Base-by-base conservation (phyloP, 257 asterid species). In the Marsdenia floribunda region DNA sequence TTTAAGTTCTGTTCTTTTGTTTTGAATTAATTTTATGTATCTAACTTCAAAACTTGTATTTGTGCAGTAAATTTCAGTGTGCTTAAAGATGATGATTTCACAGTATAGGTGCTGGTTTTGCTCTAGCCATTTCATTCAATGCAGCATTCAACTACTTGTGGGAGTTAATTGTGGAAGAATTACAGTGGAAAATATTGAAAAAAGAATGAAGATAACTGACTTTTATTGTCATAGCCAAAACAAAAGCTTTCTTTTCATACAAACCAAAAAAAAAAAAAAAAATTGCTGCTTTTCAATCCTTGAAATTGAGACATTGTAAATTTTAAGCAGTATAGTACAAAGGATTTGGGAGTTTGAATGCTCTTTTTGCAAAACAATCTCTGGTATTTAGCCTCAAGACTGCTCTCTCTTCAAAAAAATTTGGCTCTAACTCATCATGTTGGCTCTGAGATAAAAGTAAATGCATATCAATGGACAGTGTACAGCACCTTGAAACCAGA, bases 371-470 rank as follows among this genome's bases (percentile, higher is more conserved):
- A 49, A 29, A 29, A 92, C 64, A 85, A 88, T 82, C 83, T 89
- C 82, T 90, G 91, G 83, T 88, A 92, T 81, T 86, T 90, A 70
- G 94, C 90, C 86, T 90, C 97, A 74, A 92, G 92, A 42, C 90
- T 70, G 89, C 88, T 80, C 81, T 87, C 86, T 90, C 97, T 83
- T 90, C 93, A 3, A 79, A 81, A 82, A 89, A 92, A 82, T 87
- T 90, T 0, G 90, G 87, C 84, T 92, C 93, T 55, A 86, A 81
- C 72, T 89, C 96, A 78, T 90, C 92, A 72, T 90, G 96, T 73
- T 90, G 85, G 78, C 81, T 74, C 98, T 92, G 88, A 69, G 73
- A 78, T 77, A 71, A 55, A 44, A 42, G 60, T 15, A 58, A 61
- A 70, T 67, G 74, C 71, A 72, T 42, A 19, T 63, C 33, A 72